phyloP scores from a whole-genome alignment of 2,329 filamentous ascomycete species.

The Botrytis fabae region DNA sequence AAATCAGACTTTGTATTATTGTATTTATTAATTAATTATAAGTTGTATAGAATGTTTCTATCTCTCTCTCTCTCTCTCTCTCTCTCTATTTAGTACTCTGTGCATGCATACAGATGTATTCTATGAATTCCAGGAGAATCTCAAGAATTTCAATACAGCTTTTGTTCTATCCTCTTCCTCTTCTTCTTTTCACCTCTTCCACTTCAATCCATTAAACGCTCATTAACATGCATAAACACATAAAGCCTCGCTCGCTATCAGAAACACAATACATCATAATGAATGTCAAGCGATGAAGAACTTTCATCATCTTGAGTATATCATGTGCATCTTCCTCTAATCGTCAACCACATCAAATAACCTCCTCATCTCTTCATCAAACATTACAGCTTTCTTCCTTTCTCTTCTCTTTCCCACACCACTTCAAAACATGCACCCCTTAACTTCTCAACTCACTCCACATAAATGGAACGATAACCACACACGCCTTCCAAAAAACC shows the following conservation, averaged over 20 bases:
- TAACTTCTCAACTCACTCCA: constrained; percentile 59
- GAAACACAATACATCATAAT: background rate
- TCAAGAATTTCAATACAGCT: too few species aligned
- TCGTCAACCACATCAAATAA: background rate
- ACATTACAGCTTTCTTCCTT: background rate
- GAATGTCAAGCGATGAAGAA: background rate
- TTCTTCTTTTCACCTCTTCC: background rate
- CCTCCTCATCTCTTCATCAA: background rate
- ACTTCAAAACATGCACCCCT: background rate
- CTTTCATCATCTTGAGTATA: background rate
- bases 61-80: too few species aligned
- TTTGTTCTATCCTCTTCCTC: background rate
- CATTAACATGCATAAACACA: background rate
- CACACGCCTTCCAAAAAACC: constrained; percentile 77
- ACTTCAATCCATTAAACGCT: background rate
- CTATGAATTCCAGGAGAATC: too few species aligned
- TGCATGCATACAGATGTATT: too few species aligned
- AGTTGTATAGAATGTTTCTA: too few species aligned
- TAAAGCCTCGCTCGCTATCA: background rate
- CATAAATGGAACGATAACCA: constrained; percentile 82
- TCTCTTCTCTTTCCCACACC: background rate
- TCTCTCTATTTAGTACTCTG: too few species aligned
- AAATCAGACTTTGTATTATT: too few species aligned
- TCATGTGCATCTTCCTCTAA: background rate
- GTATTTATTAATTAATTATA: too few species aligned